These are phyloP conservation scores for Gastrolobium bilobum DNA, from an alignment of 306 rosid genomes.

Conservation along the genomic window DNA sequence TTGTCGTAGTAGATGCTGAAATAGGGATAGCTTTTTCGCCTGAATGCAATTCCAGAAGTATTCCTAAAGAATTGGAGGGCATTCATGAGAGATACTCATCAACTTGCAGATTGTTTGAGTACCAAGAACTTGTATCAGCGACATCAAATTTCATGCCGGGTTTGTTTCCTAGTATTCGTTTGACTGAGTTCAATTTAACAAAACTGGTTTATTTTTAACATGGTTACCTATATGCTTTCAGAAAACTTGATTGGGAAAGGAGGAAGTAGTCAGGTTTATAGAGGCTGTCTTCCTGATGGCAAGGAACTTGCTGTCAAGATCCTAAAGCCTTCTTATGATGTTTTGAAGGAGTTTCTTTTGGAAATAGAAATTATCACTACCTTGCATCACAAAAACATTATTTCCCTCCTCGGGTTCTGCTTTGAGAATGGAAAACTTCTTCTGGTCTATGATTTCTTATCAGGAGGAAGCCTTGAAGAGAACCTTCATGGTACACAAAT, in stretches of 20 bases:
- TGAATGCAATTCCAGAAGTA: constrained; percentile 45
- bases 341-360: constrained; percentile 74
- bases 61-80: constrained; percentile 80
- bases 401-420: constrained; percentile 93
- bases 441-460: constrained; percentile 89
- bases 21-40: constrained; percentile 55
- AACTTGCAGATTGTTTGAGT: constrained; percentile 79
- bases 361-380: constrained; percentile 93
- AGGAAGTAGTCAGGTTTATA: constrained; percentile 90
- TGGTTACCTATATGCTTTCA: constrained; percentile 55
- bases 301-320: constrained; percentile 95
- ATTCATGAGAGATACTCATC: constrained; percentile 88
- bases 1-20: constrained; percentile 70
- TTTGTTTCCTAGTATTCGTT: constrained; percentile 51
- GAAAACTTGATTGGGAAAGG: constrained; percentile 94
- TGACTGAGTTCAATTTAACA: constrained; percentile 30
- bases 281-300: constrained; percentile 89
- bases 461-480: constrained; percentile 99
- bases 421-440: constrained; percentile 85
- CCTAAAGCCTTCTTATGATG: constrained; percentile 86
- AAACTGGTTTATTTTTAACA: neutral
- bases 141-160: constrained; percentile 88
- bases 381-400: constrained; percentile 83
- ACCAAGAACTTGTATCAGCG: constrained; percentile 77
- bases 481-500: constrained; percentile 77